Percentiles rank a stretch among this genome's conserved stretches.
phyloP scores from a whole-genome alignment of 495 filamentous ascomycete genomes.

The Annulohypoxylon stygium region DNA sequence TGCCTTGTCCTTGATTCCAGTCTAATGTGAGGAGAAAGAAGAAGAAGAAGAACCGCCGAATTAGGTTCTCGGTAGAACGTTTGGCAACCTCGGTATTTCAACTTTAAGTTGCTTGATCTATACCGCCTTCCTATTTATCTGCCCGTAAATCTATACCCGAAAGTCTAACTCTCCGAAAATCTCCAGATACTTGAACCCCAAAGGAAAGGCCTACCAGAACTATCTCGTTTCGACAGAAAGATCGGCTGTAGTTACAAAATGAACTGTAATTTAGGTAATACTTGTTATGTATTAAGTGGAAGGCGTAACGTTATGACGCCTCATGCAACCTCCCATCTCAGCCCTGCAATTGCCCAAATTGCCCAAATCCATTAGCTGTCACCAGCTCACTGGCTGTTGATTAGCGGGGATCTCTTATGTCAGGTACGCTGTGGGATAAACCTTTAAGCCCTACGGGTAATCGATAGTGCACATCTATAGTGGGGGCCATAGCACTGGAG shows the following conservation, averaged over 20 bases:
- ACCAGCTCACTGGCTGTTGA: not conserved
- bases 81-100: not conserved
- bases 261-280: slow-evolving; percentile 5
- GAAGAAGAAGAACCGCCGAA: not conserved
- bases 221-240: not conserved
- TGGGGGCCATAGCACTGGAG: not conserved
- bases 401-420: slow-evolving; percentile 2
- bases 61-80: not conserved
- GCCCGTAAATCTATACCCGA: not conserved
- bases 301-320: not conserved
- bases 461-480: not conserved
- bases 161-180: not conserved
- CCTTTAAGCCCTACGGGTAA: slow-evolving; percentile 13
- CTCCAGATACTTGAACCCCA: not conserved
- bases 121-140: slow-evolving; percentile 16
- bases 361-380: not conserved
- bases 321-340: not conserved
- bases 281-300: not conserved
- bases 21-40: not conserved
- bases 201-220: not conserved
- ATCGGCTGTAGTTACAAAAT: slow-evolving; percentile 1
- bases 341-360: not conserved
- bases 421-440: slow-evolving; percentile 5
- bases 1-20: not conserved
- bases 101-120: not conserved